phyloP scores from a whole-genome alignment of 495 filamentous ascomycete species.

The Chaetomidium leptoderma region DNA sequence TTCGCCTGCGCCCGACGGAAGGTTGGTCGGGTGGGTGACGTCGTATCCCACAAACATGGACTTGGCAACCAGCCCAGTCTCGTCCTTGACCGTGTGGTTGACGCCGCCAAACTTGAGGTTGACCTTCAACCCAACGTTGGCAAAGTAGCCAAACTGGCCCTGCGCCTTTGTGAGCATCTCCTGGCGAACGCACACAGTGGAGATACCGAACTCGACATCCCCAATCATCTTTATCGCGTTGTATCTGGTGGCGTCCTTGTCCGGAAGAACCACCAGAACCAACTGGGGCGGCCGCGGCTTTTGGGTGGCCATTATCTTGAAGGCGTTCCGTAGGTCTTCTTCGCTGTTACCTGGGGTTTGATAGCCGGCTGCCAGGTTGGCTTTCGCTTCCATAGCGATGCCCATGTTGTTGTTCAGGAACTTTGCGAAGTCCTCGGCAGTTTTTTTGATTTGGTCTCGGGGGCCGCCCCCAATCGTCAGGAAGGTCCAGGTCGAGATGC shows the following conservation, averaged over 20 bases:
- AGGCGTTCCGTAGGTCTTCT: constrained; percentile 6
- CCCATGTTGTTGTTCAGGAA: constrained; percentile 37
- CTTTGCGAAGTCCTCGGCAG: constrained; percentile 31
- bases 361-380: background rate
- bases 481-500: constrained; percentile 37
- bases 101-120: constrained; percentile 81
- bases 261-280: constrained; percentile 62
- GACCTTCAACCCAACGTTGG: constrained; percentile 76
- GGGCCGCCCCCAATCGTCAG: constrained; percentile 4
- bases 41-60: constrained; percentile 87
- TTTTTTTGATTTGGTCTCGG: constrained; percentile 20
- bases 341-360: background rate
- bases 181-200: constrained; percentile 58
- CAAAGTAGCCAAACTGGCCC: constrained; percentile 54
- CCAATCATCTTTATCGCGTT: constrained; percentile 62
- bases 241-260: constrained; percentile 52
- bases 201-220: constrained; percentile 60
- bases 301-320: constrained; percentile 14
- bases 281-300: constrained; percentile 31
- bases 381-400: constrained; percentile 25
- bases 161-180: constrained; percentile 46
- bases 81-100: constrained; percentile 58
- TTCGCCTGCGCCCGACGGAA: constrained; percentile 45
- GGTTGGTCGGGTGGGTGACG: constrained; percentile 82
- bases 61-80: constrained; percentile 50